Conservation (phyloP, 2,329 filamentous ascomycete genomes). For the Bipolaris victoriae region DNA sequence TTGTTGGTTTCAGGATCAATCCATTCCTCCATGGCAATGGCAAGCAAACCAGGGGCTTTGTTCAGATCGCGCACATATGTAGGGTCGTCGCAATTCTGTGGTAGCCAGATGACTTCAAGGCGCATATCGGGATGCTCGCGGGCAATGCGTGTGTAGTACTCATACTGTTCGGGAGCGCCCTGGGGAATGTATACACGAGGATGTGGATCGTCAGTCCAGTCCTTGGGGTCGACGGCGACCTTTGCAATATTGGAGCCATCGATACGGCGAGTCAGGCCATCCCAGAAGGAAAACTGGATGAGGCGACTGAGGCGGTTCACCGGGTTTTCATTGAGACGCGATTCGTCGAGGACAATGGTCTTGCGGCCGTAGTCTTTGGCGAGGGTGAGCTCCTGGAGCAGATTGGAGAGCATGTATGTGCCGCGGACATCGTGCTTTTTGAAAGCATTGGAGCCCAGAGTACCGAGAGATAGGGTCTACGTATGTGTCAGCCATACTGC, state of each 20-base stretch:
- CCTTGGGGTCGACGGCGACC: constrained; percentile 89
- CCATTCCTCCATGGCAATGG: constrained; percentile 84
- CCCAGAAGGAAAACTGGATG: constrained; percentile 92
- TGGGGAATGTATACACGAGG: constrained; percentile 90
- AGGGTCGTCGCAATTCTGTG: constrained; percentile 73
- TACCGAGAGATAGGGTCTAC: constrained; percentile 80
- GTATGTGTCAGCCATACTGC: constrained; percentile 30
- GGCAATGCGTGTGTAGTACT: constrained; percentile 86
- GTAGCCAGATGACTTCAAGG: constrained; percentile 82
- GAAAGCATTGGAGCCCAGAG: constrained; percentile 82
- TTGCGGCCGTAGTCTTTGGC: constrained; percentile 90
- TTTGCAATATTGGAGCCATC: constrained; percentile 74
- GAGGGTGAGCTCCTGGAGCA: constrained; percentile 91
- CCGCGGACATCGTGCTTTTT: constrained; percentile 90
- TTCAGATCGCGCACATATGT: constrained; percentile 85
- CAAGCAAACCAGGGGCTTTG: constrained; percentile 83
- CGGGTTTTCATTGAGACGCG: constrained; percentile 91
- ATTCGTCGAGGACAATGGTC: constrained; percentile 89
- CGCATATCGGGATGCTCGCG: constrained; percentile 79
- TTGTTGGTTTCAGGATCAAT: constrained; percentile 69
- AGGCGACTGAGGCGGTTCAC: constrained; percentile 85
- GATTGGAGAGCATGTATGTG: constrained; percentile 96
- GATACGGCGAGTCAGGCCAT: constrained; percentile 41
- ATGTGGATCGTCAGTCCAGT: constrained; percentile 88
- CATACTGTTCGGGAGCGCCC: constrained; percentile 83